Conservation (phyloP, 352 stramenopile species). For the Phytophthora vignae region DNA sequence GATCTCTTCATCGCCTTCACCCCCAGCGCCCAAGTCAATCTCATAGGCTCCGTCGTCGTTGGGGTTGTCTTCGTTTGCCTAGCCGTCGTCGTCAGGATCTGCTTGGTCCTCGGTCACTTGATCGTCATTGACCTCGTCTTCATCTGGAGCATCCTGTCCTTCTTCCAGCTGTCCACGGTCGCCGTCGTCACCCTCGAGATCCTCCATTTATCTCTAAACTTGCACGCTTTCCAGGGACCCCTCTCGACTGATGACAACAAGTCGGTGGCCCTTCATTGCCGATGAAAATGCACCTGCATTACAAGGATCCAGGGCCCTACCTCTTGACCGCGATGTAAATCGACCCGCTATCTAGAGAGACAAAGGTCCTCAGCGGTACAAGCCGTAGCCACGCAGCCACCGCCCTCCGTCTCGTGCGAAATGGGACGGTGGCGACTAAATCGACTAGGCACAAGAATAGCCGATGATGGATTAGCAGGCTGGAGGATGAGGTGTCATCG, state of each 20-base stretch:
- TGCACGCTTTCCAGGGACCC: neutral
- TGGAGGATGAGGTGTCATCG: constrained; percentile 12
- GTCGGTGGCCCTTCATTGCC: neutral
- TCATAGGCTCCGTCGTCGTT: constrained; percentile 24
- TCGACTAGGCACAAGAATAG: constrained; percentile 20
- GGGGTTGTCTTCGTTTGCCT: constrained; percentile 4
- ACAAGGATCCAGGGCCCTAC: neutral
- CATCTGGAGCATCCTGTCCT: constrained; percentile 6
- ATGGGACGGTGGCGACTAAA: constrained; percentile 21
- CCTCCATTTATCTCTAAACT: constrained; percentile 9
- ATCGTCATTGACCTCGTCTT: constrained; percentile 4
- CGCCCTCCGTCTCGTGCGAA: constrained; percentile 16
- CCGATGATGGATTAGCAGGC: neutral
- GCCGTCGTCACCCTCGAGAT: constrained; percentile 1
- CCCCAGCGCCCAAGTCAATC: constrained; percentile 20
- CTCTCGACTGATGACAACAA: neutral
- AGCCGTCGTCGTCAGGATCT: constrained; percentile 5
- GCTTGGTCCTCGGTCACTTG: constrained; percentile 2
- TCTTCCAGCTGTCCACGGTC: constrained; percentile 4
- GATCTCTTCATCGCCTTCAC: neutral
- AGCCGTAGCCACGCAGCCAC: constrained; percentile 1
- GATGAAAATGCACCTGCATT: neutral
- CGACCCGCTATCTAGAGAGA: too few species aligned
- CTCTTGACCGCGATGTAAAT: too few species aligned
- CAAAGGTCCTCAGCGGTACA: too few species aligned